Conservation (phyloP, 768 basidiomycete species). For the Trametopsis cervina region DNA sequence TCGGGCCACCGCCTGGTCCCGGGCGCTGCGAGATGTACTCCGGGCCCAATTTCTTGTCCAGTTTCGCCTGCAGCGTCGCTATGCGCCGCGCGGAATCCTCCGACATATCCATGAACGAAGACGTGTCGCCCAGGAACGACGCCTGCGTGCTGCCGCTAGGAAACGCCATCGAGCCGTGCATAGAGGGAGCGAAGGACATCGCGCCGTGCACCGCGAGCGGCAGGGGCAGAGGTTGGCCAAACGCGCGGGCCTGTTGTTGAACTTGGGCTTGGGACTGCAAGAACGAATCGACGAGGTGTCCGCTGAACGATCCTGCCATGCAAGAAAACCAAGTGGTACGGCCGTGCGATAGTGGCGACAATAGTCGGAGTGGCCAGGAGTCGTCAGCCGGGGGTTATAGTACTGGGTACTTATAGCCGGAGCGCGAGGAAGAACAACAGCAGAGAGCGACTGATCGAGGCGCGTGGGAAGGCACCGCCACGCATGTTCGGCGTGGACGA, state of each 20-base stretch:
- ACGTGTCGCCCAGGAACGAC: slow-evolving; percentile 5
- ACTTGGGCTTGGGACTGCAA: slow-evolving; percentile 17
- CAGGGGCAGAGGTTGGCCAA: slow-evolving; percentile 15
- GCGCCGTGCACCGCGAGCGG: slow-evolving; percentile 39
- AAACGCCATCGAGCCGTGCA: slow-evolving; percentile 45
- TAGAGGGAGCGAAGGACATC: slow-evolving; percentile 53
- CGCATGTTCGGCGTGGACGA: too few relatives aligned
- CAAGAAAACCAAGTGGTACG: background rate
- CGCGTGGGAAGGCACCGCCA: background rate
- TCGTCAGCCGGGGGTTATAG: too few relatives aligned
- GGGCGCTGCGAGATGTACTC: slow-evolving; percentile 88
- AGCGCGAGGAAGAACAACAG: background rate
- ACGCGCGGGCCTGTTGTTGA: slow-evolving; percentile 15
- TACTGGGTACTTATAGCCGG: too few relatives aligned
- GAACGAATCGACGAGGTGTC: slow-evolving; percentile 48
- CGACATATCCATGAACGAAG: slow-evolving; percentile 37
- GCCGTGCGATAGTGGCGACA: too few relatives aligned
- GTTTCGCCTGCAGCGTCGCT: slow-evolving; percentile 68
- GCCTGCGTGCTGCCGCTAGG: slow-evolving; percentile 19
- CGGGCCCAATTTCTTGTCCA: slow-evolving; percentile 86
- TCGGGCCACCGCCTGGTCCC: slow-evolving; percentile 80
- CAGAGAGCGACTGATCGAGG: background rate
- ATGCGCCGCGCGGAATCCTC: slow-evolving; percentile 62
- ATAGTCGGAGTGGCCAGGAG: too few relatives aligned
- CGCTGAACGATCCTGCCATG: slow-evolving; percentile 58